Conservation (phyloP, 352 stramenopile species). For the Pythium aquatile region DNA sequence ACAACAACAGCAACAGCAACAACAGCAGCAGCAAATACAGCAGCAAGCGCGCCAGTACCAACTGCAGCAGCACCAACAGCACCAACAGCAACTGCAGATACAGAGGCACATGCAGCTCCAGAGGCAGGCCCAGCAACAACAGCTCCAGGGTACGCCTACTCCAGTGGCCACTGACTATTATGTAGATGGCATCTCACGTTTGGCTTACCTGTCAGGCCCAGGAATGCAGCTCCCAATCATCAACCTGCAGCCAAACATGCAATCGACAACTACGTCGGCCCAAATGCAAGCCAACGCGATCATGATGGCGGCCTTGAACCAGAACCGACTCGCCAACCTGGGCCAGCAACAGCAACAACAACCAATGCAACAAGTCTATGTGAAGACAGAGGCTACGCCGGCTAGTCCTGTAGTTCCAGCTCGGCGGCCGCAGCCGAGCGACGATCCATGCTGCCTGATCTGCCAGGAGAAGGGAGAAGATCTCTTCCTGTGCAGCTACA, state of each 20-base stretch:
- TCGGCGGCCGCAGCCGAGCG: slow-evolving; percentile 4
- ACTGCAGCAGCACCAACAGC: slow-evolving; percentile 10
- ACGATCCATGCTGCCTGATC: slow-evolving; percentile 41
- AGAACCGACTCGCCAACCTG: slow-evolving; percentile 14
- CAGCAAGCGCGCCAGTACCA: neutral
- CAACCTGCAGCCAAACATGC: slow-evolving; percentile 5
- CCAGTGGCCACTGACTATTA: too few relatives aligned
- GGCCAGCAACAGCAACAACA: slow-evolving; percentile 12
- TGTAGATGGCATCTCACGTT: neutral
- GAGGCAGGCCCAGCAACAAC: neutral
- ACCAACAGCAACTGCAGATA: slow-evolving; percentile 23
- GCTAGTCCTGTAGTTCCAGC: neutral
- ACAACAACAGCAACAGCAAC: slow-evolving; percentile 14
- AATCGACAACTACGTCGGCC: slow-evolving; percentile 1
- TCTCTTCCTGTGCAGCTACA: slow-evolving; percentile 55
- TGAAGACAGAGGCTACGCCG: slow-evolving; percentile 3
- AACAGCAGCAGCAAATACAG: slow-evolving; percentile 12
- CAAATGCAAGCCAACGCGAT: slow-evolving; percentile 23
- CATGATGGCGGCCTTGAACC: slow-evolving; percentile 21
- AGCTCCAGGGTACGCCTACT: neutral
- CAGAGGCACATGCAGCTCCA: slow-evolving; percentile 10
- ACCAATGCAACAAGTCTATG: neutral
- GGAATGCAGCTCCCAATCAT: slow-evolving; percentile 6
- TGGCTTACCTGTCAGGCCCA: neutral
- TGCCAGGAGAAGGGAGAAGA: slow-evolving; percentile 47